These are phyloP conservation scores for Coemansia sp. DNA, from an alignment of 192 early-diverging fungal species.

Conservation along the genomic window DNA sequence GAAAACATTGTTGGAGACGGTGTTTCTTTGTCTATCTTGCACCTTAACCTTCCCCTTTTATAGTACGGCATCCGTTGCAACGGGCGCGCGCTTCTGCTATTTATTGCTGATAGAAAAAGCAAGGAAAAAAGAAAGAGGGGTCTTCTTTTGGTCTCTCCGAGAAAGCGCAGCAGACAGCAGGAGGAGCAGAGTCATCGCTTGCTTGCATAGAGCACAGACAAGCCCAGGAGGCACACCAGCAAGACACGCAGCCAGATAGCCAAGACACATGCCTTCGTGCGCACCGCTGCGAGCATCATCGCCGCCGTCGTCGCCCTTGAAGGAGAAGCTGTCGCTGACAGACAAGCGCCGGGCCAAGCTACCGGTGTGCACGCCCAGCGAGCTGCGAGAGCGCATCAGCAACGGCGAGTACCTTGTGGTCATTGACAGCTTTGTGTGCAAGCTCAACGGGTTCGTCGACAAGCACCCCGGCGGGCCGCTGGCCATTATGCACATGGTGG, in stretches of 20 bases:
- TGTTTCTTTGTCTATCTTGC: too few species aligned
- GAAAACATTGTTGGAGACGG: too few species aligned
- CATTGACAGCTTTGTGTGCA: constrained; percentile 83
- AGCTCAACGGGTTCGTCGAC: constrained; percentile 74
- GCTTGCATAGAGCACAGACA: neutral
- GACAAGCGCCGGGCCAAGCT: constrained; percentile 26
- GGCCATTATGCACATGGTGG: constrained; percentile 83
- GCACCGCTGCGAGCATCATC: constrained; percentile 20
- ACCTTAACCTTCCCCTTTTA: too few species aligned
- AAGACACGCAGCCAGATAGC: neutral
- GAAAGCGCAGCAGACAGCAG: too few species aligned
- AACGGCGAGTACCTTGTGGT: constrained; percentile 81
- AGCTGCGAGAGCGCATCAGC: constrained; percentile 42
- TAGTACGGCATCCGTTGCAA: too few species aligned
- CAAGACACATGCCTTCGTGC: constrained; percentile 19
- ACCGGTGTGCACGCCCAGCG: constrained; percentile 29
- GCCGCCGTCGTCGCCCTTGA: neutral
- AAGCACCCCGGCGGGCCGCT: constrained; percentile 90
- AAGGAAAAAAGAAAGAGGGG: neutral
- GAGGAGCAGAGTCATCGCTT: too few species aligned
- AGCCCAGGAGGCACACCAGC: neutral
- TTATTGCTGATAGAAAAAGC: neutral
- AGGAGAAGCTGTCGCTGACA: constrained; percentile 1
- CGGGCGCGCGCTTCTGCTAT: too few species aligned
- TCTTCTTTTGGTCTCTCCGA: too few species aligned